Conservation (phyloP, 2,329 filamentous ascomycete species). For the Cadophora sp. region DNA sequence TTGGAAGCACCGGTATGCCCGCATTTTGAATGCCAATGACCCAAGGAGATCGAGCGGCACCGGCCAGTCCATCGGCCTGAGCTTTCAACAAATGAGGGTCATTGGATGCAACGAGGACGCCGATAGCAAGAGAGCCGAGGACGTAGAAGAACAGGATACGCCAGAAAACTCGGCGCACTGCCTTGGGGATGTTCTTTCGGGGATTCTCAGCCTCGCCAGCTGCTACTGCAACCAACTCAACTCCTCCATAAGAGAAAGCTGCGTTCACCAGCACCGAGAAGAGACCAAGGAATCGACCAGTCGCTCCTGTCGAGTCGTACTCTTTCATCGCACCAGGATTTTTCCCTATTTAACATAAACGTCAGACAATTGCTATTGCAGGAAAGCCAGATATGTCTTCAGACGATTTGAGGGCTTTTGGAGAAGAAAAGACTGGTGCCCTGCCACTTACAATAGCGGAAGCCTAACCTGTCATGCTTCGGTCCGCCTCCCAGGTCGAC, state of each 20-base stretch:
- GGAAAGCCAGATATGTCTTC: not conserved
- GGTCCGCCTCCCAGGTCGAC: conserved; percentile 86
- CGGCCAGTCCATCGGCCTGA: conserved; percentile 63
- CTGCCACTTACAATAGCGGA: conserved; percentile 59
- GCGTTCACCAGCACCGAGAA: conserved; percentile 57
- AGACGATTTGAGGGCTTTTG: too few species aligned
- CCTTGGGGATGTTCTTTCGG: conserved; percentile 71
- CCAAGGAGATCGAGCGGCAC: conserved; percentile 72
- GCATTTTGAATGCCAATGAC: conserved; percentile 73
- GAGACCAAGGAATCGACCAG: conserved; percentile 76
- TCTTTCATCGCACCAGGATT: conserved; percentile 74
- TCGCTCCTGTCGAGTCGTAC: conserved; percentile 64
- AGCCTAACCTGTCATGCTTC: conserved; percentile 72
- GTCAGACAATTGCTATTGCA: not conserved
- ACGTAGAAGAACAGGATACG: conserved; percentile 79
- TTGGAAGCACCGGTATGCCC: conserved; percentile 66
- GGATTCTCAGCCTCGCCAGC: conserved; percentile 77
- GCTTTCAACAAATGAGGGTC: conserved; percentile 68
- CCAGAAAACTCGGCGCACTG: conserved; percentile 82
- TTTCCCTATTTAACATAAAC: conserved; percentile 43
- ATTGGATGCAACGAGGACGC: conserved; percentile 74
- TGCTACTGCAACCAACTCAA: conserved; percentile 51
- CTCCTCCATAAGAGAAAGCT: conserved; percentile 56
- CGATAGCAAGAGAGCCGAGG: conserved; percentile 73
- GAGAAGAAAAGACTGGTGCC: not conserved